These are phyloP conservation scores for Emergomyces africanus DNA, from an alignment of 2,329 filamentous ascomycete genomes.

Conservation along the genomic window DNA sequence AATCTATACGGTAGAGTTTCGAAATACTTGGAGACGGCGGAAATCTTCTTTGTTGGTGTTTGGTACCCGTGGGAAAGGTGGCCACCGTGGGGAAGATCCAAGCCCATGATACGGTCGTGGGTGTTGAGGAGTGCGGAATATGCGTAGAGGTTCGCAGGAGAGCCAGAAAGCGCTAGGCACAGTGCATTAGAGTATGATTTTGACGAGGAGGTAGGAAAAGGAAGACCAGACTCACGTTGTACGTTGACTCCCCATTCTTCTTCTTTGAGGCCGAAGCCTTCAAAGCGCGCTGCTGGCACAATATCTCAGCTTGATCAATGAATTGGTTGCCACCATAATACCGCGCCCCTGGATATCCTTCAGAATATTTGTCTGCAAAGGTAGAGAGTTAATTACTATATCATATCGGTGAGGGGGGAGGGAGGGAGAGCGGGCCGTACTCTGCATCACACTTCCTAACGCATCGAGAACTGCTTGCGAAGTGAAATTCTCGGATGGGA, in stretches of 20 bases:
- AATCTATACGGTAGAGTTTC: slow-evolving; percentile 97
- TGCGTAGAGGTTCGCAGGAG: slow-evolving; percentile 63
- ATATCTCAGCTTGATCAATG: slow-evolving; percentile 77
- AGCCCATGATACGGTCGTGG: slow-evolving; percentile 92
- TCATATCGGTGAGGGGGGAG: background rate
- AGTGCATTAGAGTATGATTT: background rate
- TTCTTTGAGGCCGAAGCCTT: slow-evolving; percentile 67
- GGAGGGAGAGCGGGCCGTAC: slow-evolving; percentile 24
- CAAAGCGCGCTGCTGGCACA: slow-evolving; percentile 83
- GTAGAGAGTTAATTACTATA: slow-evolving; percentile 23
- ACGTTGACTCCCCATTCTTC: slow-evolving; percentile 97
- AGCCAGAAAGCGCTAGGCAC: slow-evolving; percentile 61
- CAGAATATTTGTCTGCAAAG: slow-evolving; percentile 81
- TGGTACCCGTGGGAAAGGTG: slow-evolving; percentile 97
- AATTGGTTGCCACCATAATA: slow-evolving; percentile 97
- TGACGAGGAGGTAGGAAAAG: background rate
- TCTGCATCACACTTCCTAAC: slow-evolving; percentile 89
- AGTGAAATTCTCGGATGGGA: slow-evolving; percentile 91
- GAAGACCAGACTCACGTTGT: slow-evolving; percentile 58
- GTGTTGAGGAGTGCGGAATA: slow-evolving; percentile 94
- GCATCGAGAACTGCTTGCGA: slow-evolving; percentile 87
- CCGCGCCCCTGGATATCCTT: slow-evolving; percentile 89
- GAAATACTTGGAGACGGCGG: slow-evolving; percentile 95
- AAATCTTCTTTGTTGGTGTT: slow-evolving; percentile 91
- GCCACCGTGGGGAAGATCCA: slow-evolving; percentile 87